phyloP scores from a whole-genome alignment of 257 asterid species.

The Linderniella brevidens region DNA sequence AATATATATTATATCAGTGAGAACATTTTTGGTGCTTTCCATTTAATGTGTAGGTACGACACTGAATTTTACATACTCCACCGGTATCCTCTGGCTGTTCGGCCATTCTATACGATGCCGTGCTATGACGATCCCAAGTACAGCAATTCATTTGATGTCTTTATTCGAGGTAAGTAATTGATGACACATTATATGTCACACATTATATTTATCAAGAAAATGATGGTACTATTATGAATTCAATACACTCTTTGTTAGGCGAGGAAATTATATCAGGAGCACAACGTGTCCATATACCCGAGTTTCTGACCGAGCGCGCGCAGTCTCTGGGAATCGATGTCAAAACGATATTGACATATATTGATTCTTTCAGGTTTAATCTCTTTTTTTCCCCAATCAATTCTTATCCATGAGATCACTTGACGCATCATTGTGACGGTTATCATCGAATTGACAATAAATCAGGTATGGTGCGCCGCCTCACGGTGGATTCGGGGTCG shows the following conservation, averaged over 20 bases:
- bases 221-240: neutral
- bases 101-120: constrained; percentile 94
- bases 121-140: constrained; percentile 43
- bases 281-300: constrained; percentile 74
- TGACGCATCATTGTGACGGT: neutral
- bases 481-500: constrained; percentile 94
- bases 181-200: no score
- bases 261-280: constrained; percentile 96
- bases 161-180: constrained; percentile 55
- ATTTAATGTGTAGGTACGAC: constrained; percentile 29
- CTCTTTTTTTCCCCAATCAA: neutral
- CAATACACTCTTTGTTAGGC: constrained; percentile 22
- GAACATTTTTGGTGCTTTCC: constrained; percentile 3
- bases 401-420: neutral
- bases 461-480: constrained; percentile 73
- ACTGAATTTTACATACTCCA: constrained; percentile 96
- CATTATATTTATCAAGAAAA: neutral
- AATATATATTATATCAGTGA: neutral
- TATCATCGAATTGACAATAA: constrained; percentile 6
- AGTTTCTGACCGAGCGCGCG: constrained; percentile 52
- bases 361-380: constrained; percentile 60
- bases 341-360: constrained; percentile 56
- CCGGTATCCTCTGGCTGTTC: constrained; percentile 69
- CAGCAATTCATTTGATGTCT: constrained; percentile 87
- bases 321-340: constrained; percentile 60